Base-by-base conservation (phyloP, 1,284 basidiomycete genomes). In the Apiotrichum gamsii region DNA sequence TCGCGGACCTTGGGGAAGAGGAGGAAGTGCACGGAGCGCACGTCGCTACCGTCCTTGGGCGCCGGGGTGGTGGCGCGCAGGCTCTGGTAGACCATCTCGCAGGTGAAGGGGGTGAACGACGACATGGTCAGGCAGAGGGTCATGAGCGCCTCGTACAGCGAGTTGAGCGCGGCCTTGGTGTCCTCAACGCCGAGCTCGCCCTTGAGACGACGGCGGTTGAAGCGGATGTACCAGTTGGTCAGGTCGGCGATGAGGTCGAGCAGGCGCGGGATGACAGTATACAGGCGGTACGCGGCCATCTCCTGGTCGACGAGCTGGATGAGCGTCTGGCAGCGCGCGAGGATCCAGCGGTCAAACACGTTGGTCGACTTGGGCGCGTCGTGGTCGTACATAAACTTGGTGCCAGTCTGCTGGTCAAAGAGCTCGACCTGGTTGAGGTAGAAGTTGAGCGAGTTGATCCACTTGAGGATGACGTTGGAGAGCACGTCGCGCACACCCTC, bases 151-250 rank as follows among this genome's bases (percentile, higher is more conserved):
- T 98, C 95, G 70, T 97, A 97, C 32, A 99, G 76, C 16, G 94
- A 95, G 72, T 98, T 96, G 64, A 99, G 78, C 11, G 94, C 95
- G 11, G 84, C 76, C 15, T 84, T 68, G 9, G 93, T 94, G 66
- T 98, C 94, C 61, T 91, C 85, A 49, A 80, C 77, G 5, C 94
- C 89, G 63, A 90, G 87, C 71, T 95, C 89, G 39, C 95, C 95
- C 78, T 99, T 99, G 51, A 99, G 76, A 24, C 95, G 82, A 58
- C 85, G 84, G 48, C 95, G 84, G 75, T 98, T 99, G 79, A 98
- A 98, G 45, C 95, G 90, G 64, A 98, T 98, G 75, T 99, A 98
- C 93, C 94, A 97, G 72, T 99, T 99, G 39, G 95, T 99, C 51
- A 98, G 78, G 72, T 98, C 95, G 60, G 95, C 90, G 38, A 99